Evolutionary conservation across 495 filamentous ascomycete species (phyloP).

Genomic region (Lichenothelia convexa): DNA sequence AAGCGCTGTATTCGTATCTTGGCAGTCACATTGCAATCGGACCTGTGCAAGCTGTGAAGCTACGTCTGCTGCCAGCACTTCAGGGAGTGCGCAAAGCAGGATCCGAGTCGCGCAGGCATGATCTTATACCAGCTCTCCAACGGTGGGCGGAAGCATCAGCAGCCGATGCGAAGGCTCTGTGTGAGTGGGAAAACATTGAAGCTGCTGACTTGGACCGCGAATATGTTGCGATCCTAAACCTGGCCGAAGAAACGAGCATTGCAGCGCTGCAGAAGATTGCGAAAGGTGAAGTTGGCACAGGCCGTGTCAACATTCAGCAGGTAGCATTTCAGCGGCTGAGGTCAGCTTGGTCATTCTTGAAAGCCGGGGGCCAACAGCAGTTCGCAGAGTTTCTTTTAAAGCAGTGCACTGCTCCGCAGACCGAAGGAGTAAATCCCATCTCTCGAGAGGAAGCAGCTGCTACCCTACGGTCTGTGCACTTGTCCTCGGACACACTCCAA

Average conservation of each 20-base stretch:
- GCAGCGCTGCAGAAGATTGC: constrained; percentile 32
- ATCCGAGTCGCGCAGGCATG: constrained; percentile 42
- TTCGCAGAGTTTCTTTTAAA: constrained; percentile 44
- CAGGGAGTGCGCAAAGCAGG: constrained; percentile 52
- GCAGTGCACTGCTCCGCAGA: constrained; percentile 20
- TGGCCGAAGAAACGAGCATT: constrained; percentile 50
- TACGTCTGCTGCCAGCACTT: constrained; percentile 48
- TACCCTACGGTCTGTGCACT: constrained; percentile 43
- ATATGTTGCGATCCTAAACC: constrained; percentile 39
- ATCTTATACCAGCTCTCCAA: constrained; percentile 50
- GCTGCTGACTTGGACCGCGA: constrained; percentile 36
- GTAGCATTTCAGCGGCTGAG: constrained; percentile 46
- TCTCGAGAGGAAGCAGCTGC: constrained; percentile 39
- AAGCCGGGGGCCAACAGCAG: constrained; percentile 37
- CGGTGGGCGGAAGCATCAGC: constrained; percentile 38
- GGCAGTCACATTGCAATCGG: constrained; percentile 50
- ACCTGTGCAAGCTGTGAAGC: constrained; percentile 47
- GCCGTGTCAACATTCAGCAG: constrained; percentile 32
- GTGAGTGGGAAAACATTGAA: constrained; percentile 42
- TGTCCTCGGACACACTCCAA: constrained; percentile 51
- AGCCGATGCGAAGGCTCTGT: constrained; percentile 25
- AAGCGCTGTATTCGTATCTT: constrained; percentile 53
- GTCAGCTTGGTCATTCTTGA: constrained; percentile 51
- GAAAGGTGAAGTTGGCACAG: constrained; percentile 4
- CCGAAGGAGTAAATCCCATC: constrained; percentile 10